Evolutionary conservation across 2,329 filamentous ascomycete genomes (phyloP).

Genomic region (Rugonectria rugulosa): DNA sequence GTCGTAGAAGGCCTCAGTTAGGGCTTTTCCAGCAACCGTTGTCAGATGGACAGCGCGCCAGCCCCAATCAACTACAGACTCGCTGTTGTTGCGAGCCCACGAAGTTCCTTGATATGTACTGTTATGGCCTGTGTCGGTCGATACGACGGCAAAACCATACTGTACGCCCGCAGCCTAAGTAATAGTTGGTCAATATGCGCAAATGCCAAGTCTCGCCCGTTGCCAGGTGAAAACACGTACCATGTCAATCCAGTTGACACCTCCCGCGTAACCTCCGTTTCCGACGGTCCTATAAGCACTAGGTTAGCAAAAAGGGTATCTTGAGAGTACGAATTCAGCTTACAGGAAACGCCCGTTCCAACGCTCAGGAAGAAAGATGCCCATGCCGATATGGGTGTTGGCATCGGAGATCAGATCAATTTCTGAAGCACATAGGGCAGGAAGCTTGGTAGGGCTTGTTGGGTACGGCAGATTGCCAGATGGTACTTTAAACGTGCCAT

Average conservation of each 20-base stretch:
- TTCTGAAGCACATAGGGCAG: not conserved
- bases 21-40: not conserved
- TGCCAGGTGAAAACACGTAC: not conserved
- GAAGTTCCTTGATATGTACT: conserved; percentile 39
- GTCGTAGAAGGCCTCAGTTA: not conserved
- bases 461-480: not conserved
- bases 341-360: not conserved
- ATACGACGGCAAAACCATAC: conserved; percentile 51
- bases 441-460: not conserved
- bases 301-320: too few species aligned
- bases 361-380: not conserved
- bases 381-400: not conserved
- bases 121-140: conserved; percentile 54
- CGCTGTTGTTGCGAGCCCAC: conserved; percentile 51
- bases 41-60: not conserved
- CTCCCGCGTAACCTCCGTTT: not conserved
- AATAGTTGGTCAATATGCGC: not conserved
- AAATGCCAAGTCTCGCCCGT: not conserved
- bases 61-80: conserved; percentile 39
- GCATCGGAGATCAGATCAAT: not conserved
- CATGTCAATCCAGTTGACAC: not conserved
- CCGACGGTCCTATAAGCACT: too few species aligned
- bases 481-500: not conserved
- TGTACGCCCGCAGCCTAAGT: not conserved
- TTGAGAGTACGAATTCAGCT: too few species aligned